These are phyloP conservation scores for Coemansia asiatica DNA, from an alignment of 192 early-diverging fungal species.

Conservation along the genomic window DNA sequence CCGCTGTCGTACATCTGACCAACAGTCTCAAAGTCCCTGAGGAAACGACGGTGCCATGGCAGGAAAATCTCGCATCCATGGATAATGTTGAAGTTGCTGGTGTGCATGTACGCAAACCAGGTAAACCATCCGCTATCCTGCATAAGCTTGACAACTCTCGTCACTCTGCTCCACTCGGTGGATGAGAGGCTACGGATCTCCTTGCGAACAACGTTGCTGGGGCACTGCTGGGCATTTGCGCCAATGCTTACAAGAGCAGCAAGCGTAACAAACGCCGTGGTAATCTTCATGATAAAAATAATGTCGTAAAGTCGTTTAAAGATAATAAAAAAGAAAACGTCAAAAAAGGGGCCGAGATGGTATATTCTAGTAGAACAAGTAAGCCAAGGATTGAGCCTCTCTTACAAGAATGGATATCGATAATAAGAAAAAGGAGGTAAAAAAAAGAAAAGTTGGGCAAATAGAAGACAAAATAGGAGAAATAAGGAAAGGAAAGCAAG, in stretches of 20 bases:
- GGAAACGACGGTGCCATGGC: slow-evolving; percentile 54
- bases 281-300: slow-evolving; percentile 45
- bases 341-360: not conserved
- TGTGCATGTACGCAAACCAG: slow-evolving; percentile 46
- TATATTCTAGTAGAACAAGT: slow-evolving; percentile 3
- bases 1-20: slow-evolving; percentile 30
- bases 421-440: slow-evolving; percentile 10
- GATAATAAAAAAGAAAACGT: slow-evolving; percentile 6
- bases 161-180: slow-evolving; percentile 28
- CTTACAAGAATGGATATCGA: not conserved
- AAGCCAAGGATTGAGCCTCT: not conserved
- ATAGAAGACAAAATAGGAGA: slow-evolving; percentile 11
- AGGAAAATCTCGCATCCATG: slow-evolving; percentile 54
- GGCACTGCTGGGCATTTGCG: slow-evolving; percentile 37
- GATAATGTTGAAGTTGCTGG: slow-evolving; percentile 30
- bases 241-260: slow-evolving; percentile 38
- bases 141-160: slow-evolving; percentile 24
- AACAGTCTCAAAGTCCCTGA: slow-evolving; percentile 52
- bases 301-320: slow-evolving; percentile 2
- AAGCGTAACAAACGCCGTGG: slow-evolving; percentile 35
- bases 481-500: slow-evolving; percentile 7
- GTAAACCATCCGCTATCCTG: slow-evolving; percentile 41
- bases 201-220: slow-evolving; percentile 27
- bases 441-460: slow-evolving; percentile 7
- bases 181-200: slow-evolving; percentile 52